These are phyloP conservation scores for Fusarium albidum DNA, from an alignment of 2,329 filamentous ascomycete species.

Conservation along the genomic window DNA sequence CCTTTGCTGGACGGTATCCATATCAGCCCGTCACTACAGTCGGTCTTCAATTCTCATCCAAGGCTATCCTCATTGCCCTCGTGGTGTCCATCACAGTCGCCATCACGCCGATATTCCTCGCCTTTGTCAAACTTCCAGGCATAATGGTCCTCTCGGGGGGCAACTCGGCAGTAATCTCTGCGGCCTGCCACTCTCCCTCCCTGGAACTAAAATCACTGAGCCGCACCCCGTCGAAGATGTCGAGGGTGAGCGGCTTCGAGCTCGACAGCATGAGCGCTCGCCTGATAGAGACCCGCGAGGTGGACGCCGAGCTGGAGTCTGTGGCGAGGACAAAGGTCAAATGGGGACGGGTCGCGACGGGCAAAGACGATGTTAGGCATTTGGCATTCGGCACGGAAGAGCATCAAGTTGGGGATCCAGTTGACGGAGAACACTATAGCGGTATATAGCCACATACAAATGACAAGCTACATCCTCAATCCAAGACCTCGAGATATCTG, in stretches of 20 bases:
- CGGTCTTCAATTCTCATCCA: conserved; percentile 21
- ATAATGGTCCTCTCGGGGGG: conserved; percentile 23
- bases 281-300: conserved; percentile 6
- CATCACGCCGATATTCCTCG: conserved; percentile 9
- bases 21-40: background rate
- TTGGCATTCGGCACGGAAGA: conserved; percentile 30
- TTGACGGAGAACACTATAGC: conserved; percentile 29
- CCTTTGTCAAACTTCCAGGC: conserved; percentile 18
- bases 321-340: conserved; percentile 14
- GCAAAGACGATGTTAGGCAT: conserved; percentile 17
- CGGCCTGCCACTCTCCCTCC: conserved; percentile 23
- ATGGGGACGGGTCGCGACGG: conserved; percentile 21
- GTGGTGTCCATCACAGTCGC: conserved; percentile 8
- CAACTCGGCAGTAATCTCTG: conserved; percentile 29
- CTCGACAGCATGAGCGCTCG: background rate
- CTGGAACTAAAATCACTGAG: conserved; percentile 2
- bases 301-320: conserved; percentile 1
- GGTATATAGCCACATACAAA: conserved; percentile 9
- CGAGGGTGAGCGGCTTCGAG: background rate
- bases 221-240: background rate
- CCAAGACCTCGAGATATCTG: too few species aligned
- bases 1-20: background rate
- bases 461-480: too few species aligned
- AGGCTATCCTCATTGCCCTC: conserved; percentile 16
- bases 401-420: conserved; percentile 10